Base-by-base conservation (phyloP, 257 asterid species). In the Lithospermum erythrorhizon region DNA sequence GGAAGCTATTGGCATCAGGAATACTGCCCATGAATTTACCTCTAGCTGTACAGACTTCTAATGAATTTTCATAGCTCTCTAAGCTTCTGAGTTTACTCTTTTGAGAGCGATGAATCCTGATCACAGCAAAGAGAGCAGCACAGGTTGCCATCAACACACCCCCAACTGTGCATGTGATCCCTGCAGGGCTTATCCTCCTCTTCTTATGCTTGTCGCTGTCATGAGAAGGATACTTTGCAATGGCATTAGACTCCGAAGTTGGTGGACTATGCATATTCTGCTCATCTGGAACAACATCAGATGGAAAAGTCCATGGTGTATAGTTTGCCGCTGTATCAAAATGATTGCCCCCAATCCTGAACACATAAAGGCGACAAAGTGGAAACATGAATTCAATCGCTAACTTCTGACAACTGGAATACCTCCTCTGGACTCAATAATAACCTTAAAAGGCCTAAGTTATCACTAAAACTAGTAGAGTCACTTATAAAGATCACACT, bases 281-380 rank as follows among this genome's bases (percentile, higher is more conserved):
- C 71, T 67, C 79, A 24, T 65, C 32, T 16, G 95, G 95, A 37
- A 74, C 57, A 53, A 55, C 13, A 45, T 83, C 94, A 2, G 64
- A 56, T 59, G 94, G 97, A 70, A 84, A 86, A 21, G 62, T 73
- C 98, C 98, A 88, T 51, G 95, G 94, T 13, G 84, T 81, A 70
- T 78, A 82, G 80, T 86, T 78, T 53, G 71, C 72, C 66, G 70
- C 86, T 61, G 37, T 77, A 37, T 73, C 78, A 59, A 91, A 91
- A 22, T 62, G 71, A 68, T 88, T 91, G 49, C 97, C 98, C 1
- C 83, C 87, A n/a, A 91, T 62, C 90, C 98, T 91, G 76, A 57
- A 55, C 57, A 65, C 51, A 67, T 57, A 41, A 41, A 13, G 18
- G 17, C 49, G 3, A 14, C 49, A 41, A 11, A 11, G 18, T 11